These are phyloP conservation scores for Malus hybrid DNA, from an alignment of 331 rosid genomes.

Conservation along the genomic window DNA sequence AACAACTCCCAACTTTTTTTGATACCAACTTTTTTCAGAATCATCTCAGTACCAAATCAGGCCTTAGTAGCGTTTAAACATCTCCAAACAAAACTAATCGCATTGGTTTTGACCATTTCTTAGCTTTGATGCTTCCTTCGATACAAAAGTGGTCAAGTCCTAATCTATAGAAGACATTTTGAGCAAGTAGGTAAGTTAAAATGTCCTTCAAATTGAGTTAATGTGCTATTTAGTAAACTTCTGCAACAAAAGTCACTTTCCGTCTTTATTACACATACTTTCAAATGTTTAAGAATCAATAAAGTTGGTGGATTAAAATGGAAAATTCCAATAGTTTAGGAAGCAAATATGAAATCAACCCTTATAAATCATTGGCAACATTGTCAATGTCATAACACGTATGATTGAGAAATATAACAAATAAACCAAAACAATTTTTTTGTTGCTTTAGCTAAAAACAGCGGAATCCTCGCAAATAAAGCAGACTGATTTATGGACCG, in stretches of 20 bases:
- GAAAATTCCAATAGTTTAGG: not conserved
- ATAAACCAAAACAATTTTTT: not conserved
- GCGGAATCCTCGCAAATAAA: conserved; percentile 24
- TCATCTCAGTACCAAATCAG: no score
- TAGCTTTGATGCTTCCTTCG: not conserved
- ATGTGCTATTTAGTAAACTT: not conserved
- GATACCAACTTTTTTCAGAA: no score
- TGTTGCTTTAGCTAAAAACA: not conserved
- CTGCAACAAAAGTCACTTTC: no score
- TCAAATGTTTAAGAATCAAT: no score
- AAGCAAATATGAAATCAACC: not conserved
- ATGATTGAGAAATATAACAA: not conserved
- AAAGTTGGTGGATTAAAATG: not conserved
- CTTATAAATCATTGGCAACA: not conserved
- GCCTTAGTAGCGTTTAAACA: not conserved
- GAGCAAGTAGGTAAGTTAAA: not conserved
- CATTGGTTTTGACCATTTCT: not conserved
- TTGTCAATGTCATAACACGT: not conserved
- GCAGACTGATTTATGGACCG: not conserved
- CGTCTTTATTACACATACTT: not conserved
- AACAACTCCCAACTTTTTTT: no score
- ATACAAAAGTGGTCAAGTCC: not conserved
- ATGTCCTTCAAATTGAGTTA: no score
- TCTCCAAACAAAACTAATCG: not conserved
- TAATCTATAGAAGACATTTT: not conserved